Evolutionary conservation across 345 rosid genomes (phyloP), one percentile per base, ranked within the genome.

Genomic region (Murraya paniculata): DNA sequence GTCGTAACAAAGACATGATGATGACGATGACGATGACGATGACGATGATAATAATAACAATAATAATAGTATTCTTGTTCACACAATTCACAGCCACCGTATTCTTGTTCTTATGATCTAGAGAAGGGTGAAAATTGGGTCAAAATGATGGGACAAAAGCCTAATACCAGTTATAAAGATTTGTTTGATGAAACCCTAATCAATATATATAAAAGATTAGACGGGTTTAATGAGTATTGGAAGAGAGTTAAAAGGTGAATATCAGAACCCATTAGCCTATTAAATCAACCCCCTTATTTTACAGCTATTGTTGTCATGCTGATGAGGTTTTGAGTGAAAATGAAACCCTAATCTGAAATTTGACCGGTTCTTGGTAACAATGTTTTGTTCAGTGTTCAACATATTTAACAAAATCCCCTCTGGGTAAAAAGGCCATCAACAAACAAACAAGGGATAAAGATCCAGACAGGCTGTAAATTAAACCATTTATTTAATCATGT

Each of bases 121-220:
- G 78, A 65, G 35, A 48, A 60, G 70, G 58, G 66, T 53, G 31
- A 78, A 64, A 65, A 35, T 1, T 65, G 28, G 69, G 79, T 62
- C 53, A 24, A 67, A 35, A 28, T 18, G 25, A 65, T 65, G n/a
- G 27, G 64, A 53, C 22, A 76, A 28, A 31, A 35, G 27, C 38
- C 55, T 18, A 25, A 55, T 19, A n/a, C 64, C 55, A 14, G 58
- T 27, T 5, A 13, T 33, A 16, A 4, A 28, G 61, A 71, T 50
- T 56, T 79, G 67, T 18, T 58, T 5, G 36, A 22, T 65, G 35
- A 80, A 82, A 74, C 83, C 74, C 83, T 82, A 80, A 77, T 64
- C 71, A 45, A 45, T 45, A 13, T 11, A 45, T 2, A 45, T 69
- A 39, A 33, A 53, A 28, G 7, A 31, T 48, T 10, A 58, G 22